Conservation (phyloP, 495 filamentous ascomycete species). For the Talaromyces adpressus region DNA sequence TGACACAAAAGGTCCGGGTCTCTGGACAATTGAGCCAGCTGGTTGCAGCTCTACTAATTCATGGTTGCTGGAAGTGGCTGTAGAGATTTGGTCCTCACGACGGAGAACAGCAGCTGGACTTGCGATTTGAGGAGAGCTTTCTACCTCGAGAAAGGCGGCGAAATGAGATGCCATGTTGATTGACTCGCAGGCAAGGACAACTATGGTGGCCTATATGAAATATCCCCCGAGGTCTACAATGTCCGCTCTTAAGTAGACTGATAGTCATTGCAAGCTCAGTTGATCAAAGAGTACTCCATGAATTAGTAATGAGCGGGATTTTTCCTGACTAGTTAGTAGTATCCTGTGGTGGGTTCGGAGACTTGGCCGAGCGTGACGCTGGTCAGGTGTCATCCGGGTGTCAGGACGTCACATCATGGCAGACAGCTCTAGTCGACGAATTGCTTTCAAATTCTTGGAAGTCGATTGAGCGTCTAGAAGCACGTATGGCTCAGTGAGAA, state of each 20-base stretch:
- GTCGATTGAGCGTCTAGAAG: no score
- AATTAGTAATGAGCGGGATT: neutral
- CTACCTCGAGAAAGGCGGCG: slow-evolving; percentile 27
- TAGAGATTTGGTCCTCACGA: slow-evolving; percentile 23
- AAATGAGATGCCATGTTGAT: slow-evolving; percentile 23
- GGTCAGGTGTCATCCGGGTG: no score
- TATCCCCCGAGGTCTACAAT: neutral
- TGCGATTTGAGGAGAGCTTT: slow-evolving; percentile 21
- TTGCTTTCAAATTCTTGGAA: no score
- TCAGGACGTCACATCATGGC: no score
- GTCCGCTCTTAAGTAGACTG: neutral
- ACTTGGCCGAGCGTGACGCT: neutral
- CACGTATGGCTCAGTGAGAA: no score
- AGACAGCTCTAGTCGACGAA: no score
- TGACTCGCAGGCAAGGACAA: neutral
- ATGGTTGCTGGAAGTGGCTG: slow-evolving; percentile 18
- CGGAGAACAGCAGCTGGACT: slow-evolving; percentile 24
- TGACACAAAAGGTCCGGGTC: slow-evolving; percentile 11
- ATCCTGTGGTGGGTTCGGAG: neutral
- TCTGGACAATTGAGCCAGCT: slow-evolving; percentile 17
- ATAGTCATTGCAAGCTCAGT: neutral
- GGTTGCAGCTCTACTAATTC: slow-evolving; percentile 30
- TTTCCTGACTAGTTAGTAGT: neutral
- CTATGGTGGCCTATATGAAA: neutral
- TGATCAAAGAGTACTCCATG: neutral